These are phyloP conservation scores for Dacryopinax primogenitus DNA, from an alignment of 768 basidiomycete genomes.

Conservation along the genomic window DNA sequence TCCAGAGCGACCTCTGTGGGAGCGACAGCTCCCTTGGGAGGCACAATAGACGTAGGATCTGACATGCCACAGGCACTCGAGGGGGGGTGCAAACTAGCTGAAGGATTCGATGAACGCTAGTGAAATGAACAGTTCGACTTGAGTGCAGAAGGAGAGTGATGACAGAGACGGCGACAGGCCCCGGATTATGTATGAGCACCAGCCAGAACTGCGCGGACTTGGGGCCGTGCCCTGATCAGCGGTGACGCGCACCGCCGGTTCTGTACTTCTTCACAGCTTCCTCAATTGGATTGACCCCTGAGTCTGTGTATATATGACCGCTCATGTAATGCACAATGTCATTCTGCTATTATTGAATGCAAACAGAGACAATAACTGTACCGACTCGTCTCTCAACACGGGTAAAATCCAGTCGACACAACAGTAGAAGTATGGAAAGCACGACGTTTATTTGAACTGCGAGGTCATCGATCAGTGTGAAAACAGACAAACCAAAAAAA, in stretches of 20 bases:
- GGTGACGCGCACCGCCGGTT: too few species aligned
- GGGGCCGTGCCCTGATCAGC: too few species aligned
- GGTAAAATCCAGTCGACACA: neutral
- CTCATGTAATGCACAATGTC: too few species aligned
- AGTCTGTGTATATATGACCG: too few species aligned
- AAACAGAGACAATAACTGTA: neutral
- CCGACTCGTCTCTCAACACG: neutral
- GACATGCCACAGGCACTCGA: neutral
- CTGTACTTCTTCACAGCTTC: too few species aligned
- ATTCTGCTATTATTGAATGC: neutral
- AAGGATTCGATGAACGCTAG: too few species aligned
- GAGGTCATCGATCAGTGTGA: neutral
- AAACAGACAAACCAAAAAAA: neutral
- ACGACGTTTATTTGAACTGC: neutral
- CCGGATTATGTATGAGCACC: too few species aligned
- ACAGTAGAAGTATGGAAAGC: neutral
- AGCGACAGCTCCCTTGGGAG: conserved; percentile 10
- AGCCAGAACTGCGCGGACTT: too few species aligned
- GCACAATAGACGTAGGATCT: conserved; percentile 15
- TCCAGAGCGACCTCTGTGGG: neutral
- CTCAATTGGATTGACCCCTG: too few species aligned
- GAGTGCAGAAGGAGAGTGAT: too few species aligned
- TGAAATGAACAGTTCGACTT: too few species aligned
- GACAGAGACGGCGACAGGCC: too few species aligned
- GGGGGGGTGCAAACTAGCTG: neutral